A percentile compares a stretch with the other conserved stretches of the same genome.
Evolutionary conservation across 768 basidiomycete species (phyloP).

Genomic region (Baorangia bicolor): DNA sequence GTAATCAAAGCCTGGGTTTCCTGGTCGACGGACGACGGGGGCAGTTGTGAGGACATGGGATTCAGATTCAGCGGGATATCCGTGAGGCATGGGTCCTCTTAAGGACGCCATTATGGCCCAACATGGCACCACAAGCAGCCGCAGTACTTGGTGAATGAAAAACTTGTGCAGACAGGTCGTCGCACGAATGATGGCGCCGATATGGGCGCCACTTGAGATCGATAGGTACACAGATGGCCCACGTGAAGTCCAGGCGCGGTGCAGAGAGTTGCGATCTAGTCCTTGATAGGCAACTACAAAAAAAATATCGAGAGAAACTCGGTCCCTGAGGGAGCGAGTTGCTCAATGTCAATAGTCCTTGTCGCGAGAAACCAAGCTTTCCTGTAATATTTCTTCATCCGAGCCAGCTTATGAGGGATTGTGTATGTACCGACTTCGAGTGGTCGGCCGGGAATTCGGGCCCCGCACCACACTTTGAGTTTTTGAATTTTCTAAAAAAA

Average conservation of each 20-base stretch:
- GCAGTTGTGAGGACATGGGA: conserved; percentile 11
- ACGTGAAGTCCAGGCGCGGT: neutral
- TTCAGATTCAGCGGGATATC: neutral
- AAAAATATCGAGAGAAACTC: neutral
- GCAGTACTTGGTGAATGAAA: conserved; percentile 1
- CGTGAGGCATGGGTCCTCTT: neutral
- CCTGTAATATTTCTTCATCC: neutral
- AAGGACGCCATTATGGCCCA: neutral
- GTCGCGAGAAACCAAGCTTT: neutral
- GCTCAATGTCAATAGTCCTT: neutral
- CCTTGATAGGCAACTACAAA: neutral
- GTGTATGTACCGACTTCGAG: neutral
- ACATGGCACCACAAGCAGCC: neutral
- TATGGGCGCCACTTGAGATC: neutral
- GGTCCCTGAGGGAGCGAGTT: neutral
- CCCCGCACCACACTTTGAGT: neutral
- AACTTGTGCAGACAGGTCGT: neutral
- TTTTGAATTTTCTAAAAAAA: neutral
- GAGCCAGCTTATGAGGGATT: too few species aligned
- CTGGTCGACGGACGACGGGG: neutral
- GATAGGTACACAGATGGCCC: neutral
- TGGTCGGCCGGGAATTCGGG: neutral
- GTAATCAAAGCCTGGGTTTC: conserved; percentile 1
- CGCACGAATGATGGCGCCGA: neutral
- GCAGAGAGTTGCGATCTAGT: neutral